Evolutionary conservation across 73 alveolate genomes (phyloP).

Genomic region (Paramecium sexaurelia): DNA sequence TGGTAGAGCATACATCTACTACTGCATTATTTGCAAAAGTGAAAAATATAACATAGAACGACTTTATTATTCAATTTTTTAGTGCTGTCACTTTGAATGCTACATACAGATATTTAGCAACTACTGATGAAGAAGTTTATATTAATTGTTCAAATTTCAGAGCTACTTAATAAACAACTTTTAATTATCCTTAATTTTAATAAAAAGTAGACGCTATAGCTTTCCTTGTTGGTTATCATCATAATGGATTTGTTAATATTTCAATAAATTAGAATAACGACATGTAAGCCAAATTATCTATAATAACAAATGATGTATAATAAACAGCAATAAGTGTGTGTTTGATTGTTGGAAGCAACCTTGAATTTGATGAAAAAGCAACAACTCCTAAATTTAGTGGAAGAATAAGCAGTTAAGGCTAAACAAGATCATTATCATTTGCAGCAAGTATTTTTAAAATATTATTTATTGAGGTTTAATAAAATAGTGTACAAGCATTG

Average conservation of each 20-base stretch:
- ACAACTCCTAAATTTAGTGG: background rate
- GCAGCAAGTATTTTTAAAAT: background rate
- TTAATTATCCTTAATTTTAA: background rate
- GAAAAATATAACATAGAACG: background rate
- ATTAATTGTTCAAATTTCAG: conserved; percentile 33
- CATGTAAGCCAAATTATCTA: background rate
- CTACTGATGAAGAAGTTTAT: background rate
- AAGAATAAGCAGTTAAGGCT: background rate
- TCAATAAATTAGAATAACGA: background rate
- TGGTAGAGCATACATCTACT: background rate
- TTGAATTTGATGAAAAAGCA: background rate
- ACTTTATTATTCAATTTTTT: conserved; percentile 38
- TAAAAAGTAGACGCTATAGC: background rate
- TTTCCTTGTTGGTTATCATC: conserved; percentile 11
- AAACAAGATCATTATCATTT: background rate
- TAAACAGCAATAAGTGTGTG: conserved; percentile 3
- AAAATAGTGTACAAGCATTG: background rate
- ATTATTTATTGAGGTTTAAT: conserved; percentile 33
- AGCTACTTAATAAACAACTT: background rate
- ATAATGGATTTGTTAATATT: conserved; percentile 1
- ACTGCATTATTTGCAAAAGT: conserved; percentile 31
- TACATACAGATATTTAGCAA: conserved; percentile 56
- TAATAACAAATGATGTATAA: background rate
- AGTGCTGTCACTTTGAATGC: conserved; percentile 21
- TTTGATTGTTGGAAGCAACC: background rate